Conservation (phyloP, 106 monocot genomes). For the Allium fistulosum region DNA sequence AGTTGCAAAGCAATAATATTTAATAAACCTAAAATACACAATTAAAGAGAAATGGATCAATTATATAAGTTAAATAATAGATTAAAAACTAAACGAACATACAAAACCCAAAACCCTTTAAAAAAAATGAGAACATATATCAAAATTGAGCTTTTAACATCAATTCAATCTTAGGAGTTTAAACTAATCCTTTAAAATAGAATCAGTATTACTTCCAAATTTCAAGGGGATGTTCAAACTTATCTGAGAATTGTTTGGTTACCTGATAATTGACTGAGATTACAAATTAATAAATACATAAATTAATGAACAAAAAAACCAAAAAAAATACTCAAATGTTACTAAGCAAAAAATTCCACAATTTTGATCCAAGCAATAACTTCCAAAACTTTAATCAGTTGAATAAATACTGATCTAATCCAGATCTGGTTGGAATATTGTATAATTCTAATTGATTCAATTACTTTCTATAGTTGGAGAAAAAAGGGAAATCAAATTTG, state of each 20-base stretch:
- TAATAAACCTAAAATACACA: background rate
- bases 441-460: too few relatives aligned
- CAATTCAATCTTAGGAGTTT: background rate
- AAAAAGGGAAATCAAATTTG: background rate
- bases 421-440: background rate
- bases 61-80: background rate
- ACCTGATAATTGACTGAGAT: background rate
- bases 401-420: background rate
- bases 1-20: background rate
- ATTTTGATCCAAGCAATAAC: background rate
- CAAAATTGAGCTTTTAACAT: background rate
- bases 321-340: background rate
- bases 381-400: background rate
- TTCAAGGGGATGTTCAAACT: background rate
- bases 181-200: background rate
- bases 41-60: background rate
- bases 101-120: constrained; percentile 10
- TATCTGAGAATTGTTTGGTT: background rate
- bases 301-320: background rate
- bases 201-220: background rate
- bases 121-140: constrained; percentile 8
- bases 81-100: background rate
- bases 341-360: background rate
- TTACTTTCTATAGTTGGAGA: too few relatives aligned
- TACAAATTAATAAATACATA: background rate